These are phyloP conservation scores for Barnettozyma sp. DNA, from an alignment of 805 yeast species.

Conservation along the genomic window DNA sequence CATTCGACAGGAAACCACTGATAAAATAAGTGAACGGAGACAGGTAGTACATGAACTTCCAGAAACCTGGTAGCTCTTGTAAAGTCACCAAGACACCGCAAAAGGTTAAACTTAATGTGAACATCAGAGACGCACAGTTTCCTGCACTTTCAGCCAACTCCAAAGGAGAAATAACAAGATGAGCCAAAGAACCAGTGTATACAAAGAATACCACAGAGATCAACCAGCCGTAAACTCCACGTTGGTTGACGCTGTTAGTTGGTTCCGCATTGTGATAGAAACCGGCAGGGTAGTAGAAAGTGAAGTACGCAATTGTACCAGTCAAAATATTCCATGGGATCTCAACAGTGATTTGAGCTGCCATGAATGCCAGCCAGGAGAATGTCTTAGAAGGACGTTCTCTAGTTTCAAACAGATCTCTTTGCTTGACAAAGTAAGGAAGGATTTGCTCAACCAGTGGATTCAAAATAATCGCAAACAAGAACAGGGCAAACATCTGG, in stretches of 20 bases:
- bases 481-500: constrained; percentile 72
- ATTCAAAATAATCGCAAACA: constrained; percentile 52
- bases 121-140: constrained; percentile 46
- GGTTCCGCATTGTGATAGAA: constrained; percentile 58
- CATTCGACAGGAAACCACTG: constrained; percentile 44
- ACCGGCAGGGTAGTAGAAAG: constrained; percentile 70
- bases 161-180: constrained; percentile 49
- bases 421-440: constrained; percentile 53
- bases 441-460: constrained; percentile 56
- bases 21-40: constrained; percentile 65
- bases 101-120: constrained; percentile 56
- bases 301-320: constrained; percentile 58
- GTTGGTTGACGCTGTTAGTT: constrained; percentile 40
- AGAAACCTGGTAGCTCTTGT: constrained; percentile 54
- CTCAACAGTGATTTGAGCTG: constrained; percentile 58
- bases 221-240: constrained; percentile 44
- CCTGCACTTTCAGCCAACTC: constrained; percentile 59
- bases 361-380: constrained; percentile 55
- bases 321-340: constrained; percentile 54
- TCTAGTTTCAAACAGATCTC: constrained; percentile 64
- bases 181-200: constrained; percentile 50
- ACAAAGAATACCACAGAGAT: constrained; percentile 45
- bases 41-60: constrained; percentile 70
- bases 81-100: constrained; percentile 68
- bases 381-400: constrained; percentile 70